phyloP scores from a whole-genome alignment of 2,329 filamentous ascomycete genomes.

The Trichoderma lentiforme region DNA sequence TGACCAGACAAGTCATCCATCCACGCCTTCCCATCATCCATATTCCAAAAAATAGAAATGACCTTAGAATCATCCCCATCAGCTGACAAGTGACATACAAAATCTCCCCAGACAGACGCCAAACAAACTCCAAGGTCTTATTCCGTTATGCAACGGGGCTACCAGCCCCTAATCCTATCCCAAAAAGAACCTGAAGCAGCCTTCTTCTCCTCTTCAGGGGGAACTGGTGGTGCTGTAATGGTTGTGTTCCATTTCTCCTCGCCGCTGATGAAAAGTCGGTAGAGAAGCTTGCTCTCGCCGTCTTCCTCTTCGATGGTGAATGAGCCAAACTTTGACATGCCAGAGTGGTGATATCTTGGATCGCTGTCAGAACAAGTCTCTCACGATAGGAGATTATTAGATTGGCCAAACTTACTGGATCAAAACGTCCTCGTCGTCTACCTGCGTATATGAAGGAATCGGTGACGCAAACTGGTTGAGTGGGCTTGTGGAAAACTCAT shows the following conservation, averaged over 20 bases:
- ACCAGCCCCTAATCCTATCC: slow-evolving; percentile 33
- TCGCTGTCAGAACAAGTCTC: slow-evolving; percentile 5
- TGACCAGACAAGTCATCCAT: not conserved
- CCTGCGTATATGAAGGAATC: slow-evolving; percentile 76
- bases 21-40: not conserved
- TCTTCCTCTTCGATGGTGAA: slow-evolving; percentile 67
- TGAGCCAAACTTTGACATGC: slow-evolving; percentile 81
- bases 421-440: slow-evolving; percentile 75
- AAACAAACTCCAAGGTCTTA: slow-evolving; percentile 5
- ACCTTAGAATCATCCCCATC: not conserved
- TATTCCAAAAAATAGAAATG: not conserved
- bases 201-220: slow-evolving; percentile 28
- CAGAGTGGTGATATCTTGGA: slow-evolving; percentile 69
- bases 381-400: not conserved
- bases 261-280: slow-evolving; percentile 80
- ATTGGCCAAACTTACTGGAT: slow-evolving; percentile 63
- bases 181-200: slow-evolving; percentile 42
- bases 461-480: slow-evolving; percentile 93
- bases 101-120: not conserved
- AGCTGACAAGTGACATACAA: not conserved
- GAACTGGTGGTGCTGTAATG: slow-evolving; percentile 42
- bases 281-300: slow-evolving; percentile 68
- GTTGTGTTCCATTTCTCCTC: slow-evolving; percentile 70
- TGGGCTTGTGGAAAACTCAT: slow-evolving; percentile 90
- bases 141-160: not conserved